A percentile compares a stretch with the other conserved stretches of the same genome.
These are phyloP conservation scores for Komagataella pastoris DNA, from an alignment of 805 yeast genomes.

Conservation along the genomic window DNA sequence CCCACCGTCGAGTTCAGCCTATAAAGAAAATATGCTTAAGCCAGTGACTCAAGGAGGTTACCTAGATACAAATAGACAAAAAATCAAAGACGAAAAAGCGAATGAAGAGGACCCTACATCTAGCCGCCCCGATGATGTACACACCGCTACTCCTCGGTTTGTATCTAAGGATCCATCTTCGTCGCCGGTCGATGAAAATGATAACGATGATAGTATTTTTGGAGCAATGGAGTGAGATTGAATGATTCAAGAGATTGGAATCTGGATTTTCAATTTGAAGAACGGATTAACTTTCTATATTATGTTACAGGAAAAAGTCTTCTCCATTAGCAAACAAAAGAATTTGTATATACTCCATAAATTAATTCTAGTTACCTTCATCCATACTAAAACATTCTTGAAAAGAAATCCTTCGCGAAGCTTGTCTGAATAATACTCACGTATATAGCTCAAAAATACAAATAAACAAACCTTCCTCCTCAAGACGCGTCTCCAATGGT, in stretches of 20 bases:
- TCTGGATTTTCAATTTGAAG: background rate
- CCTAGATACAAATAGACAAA: conserved; percentile 13
- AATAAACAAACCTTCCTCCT: background rate
- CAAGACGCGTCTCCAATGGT: background rate
- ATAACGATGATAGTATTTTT: conserved; percentile 19
- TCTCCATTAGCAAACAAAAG: background rate
- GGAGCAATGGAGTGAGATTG: conserved; percentile 21
- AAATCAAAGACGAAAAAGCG: conserved; percentile 1
- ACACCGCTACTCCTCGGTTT: background rate
- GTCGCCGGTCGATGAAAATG: conserved; percentile 5
- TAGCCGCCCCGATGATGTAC: conserved; percentile 3
- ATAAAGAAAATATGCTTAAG: conserved; percentile 3
- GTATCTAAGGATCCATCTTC: conserved; percentile 3
- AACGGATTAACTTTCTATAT: background rate
- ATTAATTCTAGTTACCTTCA: too few species aligned
- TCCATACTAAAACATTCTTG: too few species aligned
- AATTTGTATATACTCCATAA: background rate
- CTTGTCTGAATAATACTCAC: background rate
- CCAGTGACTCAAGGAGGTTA: conserved; percentile 18
- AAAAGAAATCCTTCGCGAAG: background rate
- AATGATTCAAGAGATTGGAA: background rate
- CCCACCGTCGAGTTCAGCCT: conserved; percentile 22
- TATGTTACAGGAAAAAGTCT: background rate
- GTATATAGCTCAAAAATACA: background rate
- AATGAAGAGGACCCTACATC: conserved; percentile 4